A percentile compares a stretch with the other conserved stretches of the same genome.
These are phyloP conservation scores for Blastobotrys aristatus DNA, from an alignment of 1,139 yeast genomes.

Conservation along the genomic window DNA sequence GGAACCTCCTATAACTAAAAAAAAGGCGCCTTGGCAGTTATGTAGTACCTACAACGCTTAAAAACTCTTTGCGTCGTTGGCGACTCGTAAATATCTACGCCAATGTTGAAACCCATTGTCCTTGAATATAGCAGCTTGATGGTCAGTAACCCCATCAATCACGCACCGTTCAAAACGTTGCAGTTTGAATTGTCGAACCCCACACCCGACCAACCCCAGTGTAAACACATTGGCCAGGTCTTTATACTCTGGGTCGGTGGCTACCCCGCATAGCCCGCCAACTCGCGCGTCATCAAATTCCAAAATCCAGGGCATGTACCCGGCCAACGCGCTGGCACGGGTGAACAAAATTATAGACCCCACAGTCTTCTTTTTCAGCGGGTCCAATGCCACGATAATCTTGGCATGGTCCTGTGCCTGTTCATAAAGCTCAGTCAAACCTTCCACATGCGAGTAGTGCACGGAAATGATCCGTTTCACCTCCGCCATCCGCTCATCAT, in stretches of 20 bases:
- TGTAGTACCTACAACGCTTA: neutral
- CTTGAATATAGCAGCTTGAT: slow-evolving; percentile 29
- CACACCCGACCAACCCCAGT: slow-evolving; percentile 56
- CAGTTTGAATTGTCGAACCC: slow-evolving; percentile 47
- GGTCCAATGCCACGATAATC: slow-evolving; percentile 54
- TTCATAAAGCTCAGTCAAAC: slow-evolving; percentile 30
- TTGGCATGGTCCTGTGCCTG: slow-evolving; percentile 33
- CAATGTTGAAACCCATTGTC: slow-evolving; percentile 29
- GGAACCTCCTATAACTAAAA: neutral
- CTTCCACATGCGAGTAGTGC: slow-evolving; percentile 25
- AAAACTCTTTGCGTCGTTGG: slow-evolving; percentile 5
- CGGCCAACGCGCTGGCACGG: slow-evolving; percentile 43
- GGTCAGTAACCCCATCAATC: slow-evolving; percentile 27
- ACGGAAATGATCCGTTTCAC: slow-evolving; percentile 30
- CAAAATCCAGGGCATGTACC: slow-evolving; percentile 48
- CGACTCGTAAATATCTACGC: slow-evolving; percentile 23
- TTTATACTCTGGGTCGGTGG: slow-evolving; percentile 51
- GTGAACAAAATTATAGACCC: slow-evolving; percentile 55
- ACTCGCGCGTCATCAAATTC: slow-evolving; percentile 35
- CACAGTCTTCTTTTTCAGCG: slow-evolving; percentile 48
- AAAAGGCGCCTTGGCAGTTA: neutral
- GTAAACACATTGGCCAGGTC: slow-evolving; percentile 53
- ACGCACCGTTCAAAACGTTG: slow-evolving; percentile 33
- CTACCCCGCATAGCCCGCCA: slow-evolving; percentile 56
- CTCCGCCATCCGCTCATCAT: slow-evolving; percentile 23